phyloP scores from a whole-genome alignment of 176 grass and related monocot species.

The Olyra latifolia region DNA sequence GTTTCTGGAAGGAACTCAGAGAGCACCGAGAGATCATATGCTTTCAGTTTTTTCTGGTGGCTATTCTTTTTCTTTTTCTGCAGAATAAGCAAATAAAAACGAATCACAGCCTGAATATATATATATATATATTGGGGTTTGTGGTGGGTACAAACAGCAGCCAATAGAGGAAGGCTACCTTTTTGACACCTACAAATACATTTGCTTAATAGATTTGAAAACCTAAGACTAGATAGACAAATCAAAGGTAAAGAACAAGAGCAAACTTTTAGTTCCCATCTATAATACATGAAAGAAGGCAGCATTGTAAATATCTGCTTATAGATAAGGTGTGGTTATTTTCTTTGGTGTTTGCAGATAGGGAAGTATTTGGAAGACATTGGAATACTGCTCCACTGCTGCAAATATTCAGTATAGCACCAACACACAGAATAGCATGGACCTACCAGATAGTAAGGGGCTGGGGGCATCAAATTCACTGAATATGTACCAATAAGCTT shows the following conservation, averaged over 20 bases:
- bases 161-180: background rate
- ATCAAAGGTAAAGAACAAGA: background rate
- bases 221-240: background rate
- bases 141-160: no score
- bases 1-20: slow-evolving; percentile 66
- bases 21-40: slow-evolving; percentile 73
- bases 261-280: background rate
- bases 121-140: no score
- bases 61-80: slow-evolving; percentile 61
- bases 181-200: background rate
- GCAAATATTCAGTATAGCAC: background rate
- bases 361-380: background rate
- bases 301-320: background rate
- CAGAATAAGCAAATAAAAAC: slow-evolving; percentile 10
- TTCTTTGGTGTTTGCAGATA: background rate
- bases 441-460: background rate
- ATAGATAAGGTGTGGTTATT: background rate
- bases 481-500: background rate
- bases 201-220: background rate
- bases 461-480: background rate
- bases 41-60: slow-evolving; percentile 73
- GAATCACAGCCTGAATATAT: background rate
- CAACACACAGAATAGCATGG: background rate
- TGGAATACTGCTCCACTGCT: background rate
- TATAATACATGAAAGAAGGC: background rate